phyloP scores from a whole-genome alignment of 441 rosid genomes.

The Melastoma candidum region DNA sequence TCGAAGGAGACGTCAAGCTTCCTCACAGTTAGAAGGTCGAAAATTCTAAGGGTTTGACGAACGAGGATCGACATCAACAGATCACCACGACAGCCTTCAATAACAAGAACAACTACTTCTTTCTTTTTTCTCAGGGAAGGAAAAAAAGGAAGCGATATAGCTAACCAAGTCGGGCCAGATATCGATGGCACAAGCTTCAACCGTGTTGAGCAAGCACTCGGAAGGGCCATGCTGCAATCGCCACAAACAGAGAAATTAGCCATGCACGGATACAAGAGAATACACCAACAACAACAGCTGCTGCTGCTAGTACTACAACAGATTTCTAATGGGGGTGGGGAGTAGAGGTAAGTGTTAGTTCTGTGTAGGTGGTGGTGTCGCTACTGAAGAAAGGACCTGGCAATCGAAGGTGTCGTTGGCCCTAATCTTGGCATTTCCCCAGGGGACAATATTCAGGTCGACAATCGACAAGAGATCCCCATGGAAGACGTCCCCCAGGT shows the following conservation, averaged over 20 bases:
- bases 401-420: slow-evolving; percentile 49
- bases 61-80: too few relatives aligned
- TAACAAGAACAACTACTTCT: too few relatives aligned
- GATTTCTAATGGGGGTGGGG: too few relatives aligned
- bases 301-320: not conserved
- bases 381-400: slow-evolving; percentile 38
- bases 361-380: too few relatives aligned
- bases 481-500: slow-evolving; percentile 39
- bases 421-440: slow-evolving; percentile 66
- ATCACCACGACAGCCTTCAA: too few relatives aligned
- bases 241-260: not conserved
- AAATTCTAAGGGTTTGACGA: too few relatives aligned
- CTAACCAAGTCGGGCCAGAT: slow-evolving; percentile 70
- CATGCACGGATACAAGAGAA: slow-evolving; percentile 1
- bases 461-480: slow-evolving; percentile 53
- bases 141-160: not conserved
- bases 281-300: not conserved
- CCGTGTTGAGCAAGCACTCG: slow-evolving; percentile 75
- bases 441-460: slow-evolving; percentile 63
- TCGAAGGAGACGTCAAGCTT: too few relatives aligned
- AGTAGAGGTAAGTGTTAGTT: not conserved
- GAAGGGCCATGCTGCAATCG: slow-evolving; percentile 64
- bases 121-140: not conserved
- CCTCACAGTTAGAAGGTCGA: too few relatives aligned
- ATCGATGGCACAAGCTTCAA: slow-evolving; percentile 83